Evolutionary conservation across 2,329 filamentous ascomycete species (phyloP), one percentile per base, ranked within the genome.

Genomic region (Emmonsiellopsis sp.): DNA sequence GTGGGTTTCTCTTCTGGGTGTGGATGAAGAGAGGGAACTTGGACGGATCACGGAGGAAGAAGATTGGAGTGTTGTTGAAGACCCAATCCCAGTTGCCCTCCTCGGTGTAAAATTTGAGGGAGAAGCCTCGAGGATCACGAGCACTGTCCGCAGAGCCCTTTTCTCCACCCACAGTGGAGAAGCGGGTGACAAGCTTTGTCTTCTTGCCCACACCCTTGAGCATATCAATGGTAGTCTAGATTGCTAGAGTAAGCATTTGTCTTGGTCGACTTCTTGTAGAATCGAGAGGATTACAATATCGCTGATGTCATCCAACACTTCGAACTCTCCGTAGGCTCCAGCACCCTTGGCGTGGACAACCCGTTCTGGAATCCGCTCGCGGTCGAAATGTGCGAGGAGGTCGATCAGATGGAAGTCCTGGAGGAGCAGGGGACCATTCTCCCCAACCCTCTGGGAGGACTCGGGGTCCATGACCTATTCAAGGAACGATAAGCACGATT

Each of bases 111-210:
- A 89, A 85, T 70, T 89, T 89, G 58, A 87, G 75, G 1, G 84
- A 78, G 62, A 89, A 89, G 0, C 86, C 86, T 62, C 85, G 76
- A 8, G 85, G 85, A 59, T 90, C 86, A 55, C 86, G 81, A 34
- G 84, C 85, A 58, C 80, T 83, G 62, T 89, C 86, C 54, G 85
- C 77, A 3, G 83, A 87, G 6, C 85, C 85, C 54, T 81, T 81
- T 68, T 89, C 85, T 55, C 85, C 85, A 64, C 85, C 85, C 4
- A 89, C 86, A 1, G 86, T 90, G 0, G 85, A 89, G 70, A 90
- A 89, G 3, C 87, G 82, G 43, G 79, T 77, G 1, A 84, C 77
- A 57, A 84, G 69, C 13, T 84, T 81, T 47, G 84, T 87, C 67
- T 81, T 81, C 73, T 88, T 88, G 60, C 85, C 86, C 51, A 81